Evolutionary conservation across 2,329 filamentous ascomycete species (phyloP).

Genomic region (Botrytis paeoniae): DNA sequence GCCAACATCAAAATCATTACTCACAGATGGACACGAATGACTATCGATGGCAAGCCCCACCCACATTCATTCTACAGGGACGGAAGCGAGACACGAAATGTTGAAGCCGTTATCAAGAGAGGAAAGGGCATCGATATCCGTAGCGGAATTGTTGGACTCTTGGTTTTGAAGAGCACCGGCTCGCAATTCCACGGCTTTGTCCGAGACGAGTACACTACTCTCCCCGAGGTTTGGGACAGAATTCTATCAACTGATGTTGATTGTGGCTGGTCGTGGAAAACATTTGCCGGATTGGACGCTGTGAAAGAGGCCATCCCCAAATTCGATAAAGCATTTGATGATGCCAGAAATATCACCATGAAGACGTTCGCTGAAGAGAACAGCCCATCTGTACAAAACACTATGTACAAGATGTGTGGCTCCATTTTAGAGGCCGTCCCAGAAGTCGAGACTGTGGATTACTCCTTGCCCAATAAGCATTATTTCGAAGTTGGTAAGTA

Average conservation of each 20-base stretch:
- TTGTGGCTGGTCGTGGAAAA: conserved; percentile 80
- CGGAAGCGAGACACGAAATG: conserved; percentile 80
- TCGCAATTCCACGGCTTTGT: conserved; percentile 95
- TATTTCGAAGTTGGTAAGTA: conserved; percentile 90
- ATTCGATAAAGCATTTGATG: conserved; percentile 78
- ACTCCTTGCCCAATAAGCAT: conserved; percentile 94
- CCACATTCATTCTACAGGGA: conserved; percentile 94
- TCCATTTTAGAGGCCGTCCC: conserved; percentile 76
- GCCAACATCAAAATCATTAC: conserved; percentile 79
- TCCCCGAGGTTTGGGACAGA: conserved; percentile 89
- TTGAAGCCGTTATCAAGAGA: conserved; percentile 68
- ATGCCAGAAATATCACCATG: conserved; percentile 81
- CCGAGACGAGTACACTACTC: conserved; percentile 87
- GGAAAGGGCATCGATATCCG: conserved; percentile 69
- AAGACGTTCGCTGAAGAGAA: conserved; percentile 86
- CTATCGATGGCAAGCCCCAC: conserved; percentile 82
- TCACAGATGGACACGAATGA: conserved; percentile 90
- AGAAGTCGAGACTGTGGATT: conserved; percentile 69
- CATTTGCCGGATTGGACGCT: conserved; percentile 62
- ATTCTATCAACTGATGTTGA: conserved; percentile 94
- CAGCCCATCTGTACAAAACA: conserved; percentile 90
- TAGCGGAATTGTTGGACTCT: conserved; percentile 75
- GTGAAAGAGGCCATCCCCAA: conserved; percentile 61
- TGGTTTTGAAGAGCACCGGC: conserved; percentile 93
- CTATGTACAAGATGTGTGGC: conserved; percentile 98